Percentiles rank a stretch among this genome's conserved stretches.
Evolutionary conservation across 441 rosid species (phyloP).

Genomic region (Brassica balearica): DNA sequence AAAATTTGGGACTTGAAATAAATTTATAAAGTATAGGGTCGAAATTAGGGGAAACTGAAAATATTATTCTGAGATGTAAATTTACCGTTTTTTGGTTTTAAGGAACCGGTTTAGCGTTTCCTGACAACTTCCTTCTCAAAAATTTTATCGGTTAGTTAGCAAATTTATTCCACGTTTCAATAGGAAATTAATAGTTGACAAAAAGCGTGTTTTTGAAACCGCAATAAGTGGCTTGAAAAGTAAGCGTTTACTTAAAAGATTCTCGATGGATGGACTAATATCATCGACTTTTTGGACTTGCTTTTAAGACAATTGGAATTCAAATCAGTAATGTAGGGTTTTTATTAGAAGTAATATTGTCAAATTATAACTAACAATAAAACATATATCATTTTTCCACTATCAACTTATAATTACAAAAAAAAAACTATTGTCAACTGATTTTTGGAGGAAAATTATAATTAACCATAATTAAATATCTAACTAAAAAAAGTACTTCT

Average conservation of each 20-base stretch:
- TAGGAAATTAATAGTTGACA: slow-evolving; percentile 17
- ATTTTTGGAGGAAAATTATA: not conserved
- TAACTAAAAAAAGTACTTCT: too few relatives aligned
- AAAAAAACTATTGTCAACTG: not conserved
- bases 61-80: slow-evolving; percentile 13
- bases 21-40: slow-evolving; percentile 2
- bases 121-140: not conserved
- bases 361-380: not conserved
- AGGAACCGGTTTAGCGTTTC: slow-evolving; percentile 23
- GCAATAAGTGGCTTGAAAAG: slow-evolving; percentile 27
- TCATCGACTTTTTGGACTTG: slow-evolving; percentile 36
- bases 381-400: slow-evolving; percentile 4
- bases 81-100: not conserved
- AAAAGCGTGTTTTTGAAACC: slow-evolving; percentile 28
- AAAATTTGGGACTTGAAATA: not conserved
- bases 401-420: not conserved
- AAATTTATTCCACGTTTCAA: slow-evolving; percentile 21
- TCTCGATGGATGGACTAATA: slow-evolving; percentile 38
- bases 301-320: slow-evolving; percentile 8
- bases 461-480: too few relatives aligned
- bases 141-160: not conserved
- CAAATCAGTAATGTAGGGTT: slow-evolving; percentile 14
- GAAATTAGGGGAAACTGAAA: slow-evolving; percentile 3
- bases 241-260: slow-evolving; percentile 43
- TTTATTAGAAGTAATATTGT: not conserved